Base-by-base conservation (phyloP, 495 filamentous ascomycete genomes). In the Podospora comata region DNA sequence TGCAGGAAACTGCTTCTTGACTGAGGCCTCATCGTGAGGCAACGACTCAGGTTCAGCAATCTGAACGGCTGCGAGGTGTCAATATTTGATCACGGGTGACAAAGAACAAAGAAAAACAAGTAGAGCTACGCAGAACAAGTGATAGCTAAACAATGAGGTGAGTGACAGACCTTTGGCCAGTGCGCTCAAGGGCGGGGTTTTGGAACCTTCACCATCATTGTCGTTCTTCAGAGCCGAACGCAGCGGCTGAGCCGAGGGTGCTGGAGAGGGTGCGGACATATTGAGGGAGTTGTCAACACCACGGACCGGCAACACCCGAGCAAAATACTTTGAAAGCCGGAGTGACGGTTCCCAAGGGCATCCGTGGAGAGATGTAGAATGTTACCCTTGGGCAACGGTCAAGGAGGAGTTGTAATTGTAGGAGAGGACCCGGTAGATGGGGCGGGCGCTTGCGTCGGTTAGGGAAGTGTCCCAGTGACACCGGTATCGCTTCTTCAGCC, bases 171-270 rank as follows among this genome's bases (percentile, higher is more conserved):
- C 82, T 83, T 84, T 84, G 66, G 74, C 63, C 13, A 73, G 65
- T n/a, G 74, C 70, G 61, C 74, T 79, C 26, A 73, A 66, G 27
- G 77, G 74, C 9, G 78, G 77, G 18, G 75, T 70, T 63, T 70
- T 77, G 20, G 80, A 77, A 7, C 32, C 30, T 2, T 23, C 34
- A 19, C 68, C 69, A 61, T 82, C 80, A 72, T 76, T 77, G 53
- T 84, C 81, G 26, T 73, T 67, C 64, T 82, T 84, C 61, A 84
- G 68, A 9, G 80, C 78, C 34, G 82, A 84, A 55, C 80, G 80
- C 27, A 78, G 72, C 15, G 78, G 78, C 61, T 73, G 78, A 23
- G 56, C 62, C 60, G 72, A 44, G 9, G 34, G 61, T 28, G 67
- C 66, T 6, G 71, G 67, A 16, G 73, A 68, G n/a, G 73, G 73